phyloP scores from a whole-genome alignment of 2,329 filamentous ascomycete species.

The Colletotrichum paranaense region DNA sequence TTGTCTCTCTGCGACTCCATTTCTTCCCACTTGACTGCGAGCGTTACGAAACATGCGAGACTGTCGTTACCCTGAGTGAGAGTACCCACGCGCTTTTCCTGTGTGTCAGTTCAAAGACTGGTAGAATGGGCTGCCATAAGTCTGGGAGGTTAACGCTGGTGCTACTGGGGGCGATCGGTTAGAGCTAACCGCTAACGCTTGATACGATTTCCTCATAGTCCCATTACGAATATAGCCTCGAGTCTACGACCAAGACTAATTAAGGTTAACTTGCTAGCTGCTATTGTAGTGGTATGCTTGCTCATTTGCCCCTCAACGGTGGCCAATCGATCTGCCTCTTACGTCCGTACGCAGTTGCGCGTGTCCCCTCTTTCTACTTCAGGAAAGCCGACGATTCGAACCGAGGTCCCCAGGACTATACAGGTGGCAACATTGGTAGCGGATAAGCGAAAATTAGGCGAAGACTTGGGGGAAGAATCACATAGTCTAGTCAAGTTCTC shows the following conservation, averaged over 20 bases:
- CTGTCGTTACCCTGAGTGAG: no score
- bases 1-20: no score
- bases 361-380: neutral
- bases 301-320: neutral
- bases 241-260: neutral
- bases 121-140: no score
- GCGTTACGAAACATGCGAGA: no score
- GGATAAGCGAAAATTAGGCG: neutral
- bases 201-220: no score
- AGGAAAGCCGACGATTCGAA: neutral
- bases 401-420: neutral
- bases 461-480: neutral
- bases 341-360: neutral
- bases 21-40: no score
- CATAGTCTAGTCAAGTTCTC: neutral
- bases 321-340: neutral
- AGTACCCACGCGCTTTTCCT: no score
- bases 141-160: no score
- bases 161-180: no score
- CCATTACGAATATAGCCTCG: no score
- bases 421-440: neutral
- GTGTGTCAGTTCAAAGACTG: no score
- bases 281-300: neutral
- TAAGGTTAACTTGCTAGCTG: neutral
- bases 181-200: no score